Evolutionary conservation across 257 asterid genomes (phyloP), one percentile per base, ranked within the genome.

Genomic region (Schizonepeta tenuifolia): DNA sequence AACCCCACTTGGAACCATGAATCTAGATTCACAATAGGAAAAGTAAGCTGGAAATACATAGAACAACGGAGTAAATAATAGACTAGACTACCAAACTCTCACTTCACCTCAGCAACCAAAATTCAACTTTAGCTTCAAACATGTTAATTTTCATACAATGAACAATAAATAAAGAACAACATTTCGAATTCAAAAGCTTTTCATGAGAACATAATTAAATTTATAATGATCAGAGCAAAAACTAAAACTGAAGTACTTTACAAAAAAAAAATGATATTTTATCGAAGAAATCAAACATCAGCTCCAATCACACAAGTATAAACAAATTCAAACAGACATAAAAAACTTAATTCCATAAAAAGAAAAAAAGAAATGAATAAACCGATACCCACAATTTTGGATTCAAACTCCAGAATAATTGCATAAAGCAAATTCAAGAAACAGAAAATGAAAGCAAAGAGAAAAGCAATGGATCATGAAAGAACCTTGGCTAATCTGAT

Each of bases 1-100:
- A 94, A 89, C 47, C 93, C 99, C 78, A 81, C 99, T 88, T 94
- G 99, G 73, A 91, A 87, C 99, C 99, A 94, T 44, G 99, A 94
- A 78, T 94, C 99, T 94, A 82, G 83, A 79, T 26, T 36, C 54
- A 78, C n/a, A 65, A 72, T n/a, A 64, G 22, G 36, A n/a, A 53
- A 41, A 44, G 47, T 65, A 67, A 77, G 47, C 51, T 5, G 18
- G 7, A 18, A 17, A 53, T 14, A 41, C 70, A 47, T 54, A 55
- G 43, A 54, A 43, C 3, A 21, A 31, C 12, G 9, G 5, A 65
- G 67, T 65, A 22, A 31, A 36, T 18, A 56, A 57, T 2, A 53
- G 12, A 26, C 54, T 2, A 53, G 12, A 26, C 54, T 13, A 76
- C 41, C 14, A 13, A 51, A 59, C 49, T 12, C 31, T 47, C 14